A percentile compares a stretch with the other conserved stretches of the same genome.
These are phyloP conservation scores for Lipomyces chichibuensis DNA, from an alignment of 805 yeast genomes.

Conservation along the genomic window DNA sequence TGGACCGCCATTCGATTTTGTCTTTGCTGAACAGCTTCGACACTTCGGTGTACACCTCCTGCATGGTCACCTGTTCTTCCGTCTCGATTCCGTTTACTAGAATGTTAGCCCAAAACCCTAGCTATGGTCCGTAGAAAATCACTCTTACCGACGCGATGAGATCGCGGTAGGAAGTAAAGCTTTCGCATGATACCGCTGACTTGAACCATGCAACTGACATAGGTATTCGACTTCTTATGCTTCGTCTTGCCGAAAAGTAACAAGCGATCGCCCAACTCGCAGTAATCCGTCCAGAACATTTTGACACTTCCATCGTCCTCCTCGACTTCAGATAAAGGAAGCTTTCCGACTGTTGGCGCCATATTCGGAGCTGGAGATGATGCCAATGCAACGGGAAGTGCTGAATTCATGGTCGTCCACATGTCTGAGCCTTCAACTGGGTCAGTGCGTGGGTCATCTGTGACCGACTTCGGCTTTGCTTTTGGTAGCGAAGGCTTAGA, in stretches of 20 bases:
- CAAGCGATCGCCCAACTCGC: constrained; percentile 71
- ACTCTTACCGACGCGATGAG: constrained; percentile 42
- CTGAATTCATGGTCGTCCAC: constrained; percentile 25
- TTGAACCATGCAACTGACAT: constrained; percentile 77
- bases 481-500: constrained; percentile 6
- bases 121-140: background rate
- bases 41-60: constrained; percentile 79
- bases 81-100: constrained; percentile 47
- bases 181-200: constrained; percentile 70
- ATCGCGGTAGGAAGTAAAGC: constrained; percentile 74
- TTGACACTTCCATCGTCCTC: constrained; percentile 56
- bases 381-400: constrained; percentile 15
- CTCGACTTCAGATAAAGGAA: constrained; percentile 44
- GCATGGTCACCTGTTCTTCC: constrained; percentile 51
- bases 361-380: constrained; percentile 23
- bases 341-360: constrained; percentile 29
- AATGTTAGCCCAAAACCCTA: background rate
- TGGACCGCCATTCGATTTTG: constrained; percentile 68
- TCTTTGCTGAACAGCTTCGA: constrained; percentile 64
- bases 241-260: constrained; percentile 75
- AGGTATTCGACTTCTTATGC: constrained; percentile 53
- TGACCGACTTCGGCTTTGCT: background rate
- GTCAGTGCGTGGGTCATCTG: background rate
- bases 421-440: constrained; percentile 13
- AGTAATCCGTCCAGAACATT: constrained; percentile 89